Percentiles rank a stretch among this genome's conserved stretches.
Evolutionary conservation across 192 early-diverging fungal genomes (phyloP).

Genomic region (Coemansia sp.): DNA sequence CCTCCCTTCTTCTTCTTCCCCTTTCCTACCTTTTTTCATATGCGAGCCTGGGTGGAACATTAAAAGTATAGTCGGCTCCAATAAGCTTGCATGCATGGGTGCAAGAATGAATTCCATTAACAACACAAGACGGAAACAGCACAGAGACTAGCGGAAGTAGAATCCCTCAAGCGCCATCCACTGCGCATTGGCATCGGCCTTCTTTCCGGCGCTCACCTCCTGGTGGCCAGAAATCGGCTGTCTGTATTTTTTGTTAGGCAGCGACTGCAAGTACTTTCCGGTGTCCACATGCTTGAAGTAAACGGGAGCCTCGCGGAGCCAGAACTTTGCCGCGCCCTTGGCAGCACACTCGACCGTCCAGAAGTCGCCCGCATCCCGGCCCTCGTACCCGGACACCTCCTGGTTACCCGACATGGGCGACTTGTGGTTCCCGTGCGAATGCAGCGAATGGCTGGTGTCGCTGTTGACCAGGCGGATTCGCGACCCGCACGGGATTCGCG

Average conservation of each 20-base stretch:
- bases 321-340: constrained; percentile 11
- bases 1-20: too few relatives aligned
- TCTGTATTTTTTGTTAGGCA: constrained; percentile 42
- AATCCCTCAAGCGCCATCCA: constrained; percentile 51
- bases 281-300: constrained; percentile 44
- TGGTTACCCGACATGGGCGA: constrained; percentile 49
- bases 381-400: constrained; percentile 54
- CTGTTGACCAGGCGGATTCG: constrained; percentile 42
- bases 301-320: constrained; percentile 36
- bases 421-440: constrained; percentile 43
- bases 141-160: constrained; percentile 17
- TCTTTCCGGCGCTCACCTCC: constrained; percentile 47
- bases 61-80: too few relatives aligned
- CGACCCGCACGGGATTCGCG: constrained; percentile 23
- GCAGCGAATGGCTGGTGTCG: constrained; percentile 43
- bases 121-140: background rate
- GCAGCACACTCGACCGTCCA: constrained; percentile 45
- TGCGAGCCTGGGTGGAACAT: too few relatives aligned
- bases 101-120: too few relatives aligned
- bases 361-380: constrained; percentile 45
- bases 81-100: too few relatives aligned
- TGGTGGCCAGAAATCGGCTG: constrained; percentile 50
- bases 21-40: background rate
- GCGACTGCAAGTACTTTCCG: constrained; percentile 30
- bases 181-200: constrained; percentile 41